Evolutionary conservation across 139 green algal species (phyloP), one percentile per base, ranked within the genome.

Genomic region (Volvox africanus): DNA sequence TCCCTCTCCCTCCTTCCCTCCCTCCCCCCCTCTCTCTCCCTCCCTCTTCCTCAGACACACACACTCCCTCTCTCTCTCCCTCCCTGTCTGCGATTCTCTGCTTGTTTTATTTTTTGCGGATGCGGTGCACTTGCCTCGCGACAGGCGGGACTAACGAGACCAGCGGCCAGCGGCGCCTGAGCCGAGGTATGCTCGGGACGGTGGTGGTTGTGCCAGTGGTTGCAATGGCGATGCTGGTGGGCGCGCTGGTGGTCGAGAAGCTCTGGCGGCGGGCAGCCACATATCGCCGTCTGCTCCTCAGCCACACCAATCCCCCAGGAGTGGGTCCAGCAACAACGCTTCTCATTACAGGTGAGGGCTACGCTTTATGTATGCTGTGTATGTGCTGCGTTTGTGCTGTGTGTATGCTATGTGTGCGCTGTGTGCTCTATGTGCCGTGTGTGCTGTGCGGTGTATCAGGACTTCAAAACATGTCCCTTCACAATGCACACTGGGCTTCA

Each of bases 241-340:
- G 50, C 17, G 44, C 44, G n/a, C 35, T 37, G 33, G 12, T 78
- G 44, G 21, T 9, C 67, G 2, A 44, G 68, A 33, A 69, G 35
- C 68, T 24, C 22, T 1, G 17, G 44, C n/a, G 21, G 78, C 78
- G 78, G 18, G 19, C 78, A 13, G 37, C 78, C 20, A 17, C 1
- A 19, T 18, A 32, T 14, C 50, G 55, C 13, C n/a, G 28, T 1
- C 50, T n/a, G 68, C 18, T 71, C 73, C 50, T 77, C 1, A 32
- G 69, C 9, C 30, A 19, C 55, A 55, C 80, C 28, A 76, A 37
- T 55, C 32, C 86, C 19, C 86, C 86, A 0, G 86, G 73, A 14
- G 30, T 33, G 32, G 86, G 86, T 22, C 73, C 73, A 2, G 30
- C 13, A 6, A 84, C 75, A 3, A 85, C 86, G 44, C 86, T 90